phyloP scores from a whole-genome alignment of 805 yeast genomes.

The Myxozyma geophila region DNA sequence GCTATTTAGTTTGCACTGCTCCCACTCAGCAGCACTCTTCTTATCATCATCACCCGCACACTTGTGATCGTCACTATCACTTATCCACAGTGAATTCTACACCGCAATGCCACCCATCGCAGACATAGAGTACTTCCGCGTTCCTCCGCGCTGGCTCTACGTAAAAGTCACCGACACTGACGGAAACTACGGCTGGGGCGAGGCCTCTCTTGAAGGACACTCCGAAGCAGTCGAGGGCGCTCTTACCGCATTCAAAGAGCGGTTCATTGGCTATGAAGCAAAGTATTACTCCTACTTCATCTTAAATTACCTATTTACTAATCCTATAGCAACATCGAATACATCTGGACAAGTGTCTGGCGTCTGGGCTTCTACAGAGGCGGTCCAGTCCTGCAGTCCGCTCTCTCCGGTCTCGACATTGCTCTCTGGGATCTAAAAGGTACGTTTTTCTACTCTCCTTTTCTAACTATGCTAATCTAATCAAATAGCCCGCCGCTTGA shows the following conservation, averaged over 20 bases:
- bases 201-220: constrained; percentile 45
- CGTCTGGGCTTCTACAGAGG: constrained; percentile 45
- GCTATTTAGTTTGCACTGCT: no score
- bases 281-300: constrained; percentile 3
- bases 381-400: constrained; percentile 45
- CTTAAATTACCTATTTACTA: background rate
- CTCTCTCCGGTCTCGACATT: constrained; percentile 44
- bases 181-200: constrained; percentile 45
- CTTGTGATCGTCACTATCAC: no score
- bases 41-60: no score
- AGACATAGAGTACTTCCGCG: constrained; percentile 42
- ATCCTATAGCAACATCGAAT: constrained; percentile 16
- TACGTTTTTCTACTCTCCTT: constrained; percentile 7
- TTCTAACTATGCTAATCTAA: background rate
- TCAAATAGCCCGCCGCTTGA: constrained; percentile 35
- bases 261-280: constrained; percentile 45
- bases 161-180: constrained; percentile 41
- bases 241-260: constrained; percentile 41
- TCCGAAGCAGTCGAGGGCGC: constrained; percentile 46
- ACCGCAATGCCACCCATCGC: constrained; percentile 15
- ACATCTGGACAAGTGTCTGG: constrained; percentile 38
- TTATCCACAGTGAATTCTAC: no score
- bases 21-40: no score
- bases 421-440: constrained; percentile 47
- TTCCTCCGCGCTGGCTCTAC: constrained; percentile 44